These are phyloP conservation scores for Rhododendron henanense DNA, from an alignment of 148 eudicot genomes.

Conservation along the genomic window DNA sequence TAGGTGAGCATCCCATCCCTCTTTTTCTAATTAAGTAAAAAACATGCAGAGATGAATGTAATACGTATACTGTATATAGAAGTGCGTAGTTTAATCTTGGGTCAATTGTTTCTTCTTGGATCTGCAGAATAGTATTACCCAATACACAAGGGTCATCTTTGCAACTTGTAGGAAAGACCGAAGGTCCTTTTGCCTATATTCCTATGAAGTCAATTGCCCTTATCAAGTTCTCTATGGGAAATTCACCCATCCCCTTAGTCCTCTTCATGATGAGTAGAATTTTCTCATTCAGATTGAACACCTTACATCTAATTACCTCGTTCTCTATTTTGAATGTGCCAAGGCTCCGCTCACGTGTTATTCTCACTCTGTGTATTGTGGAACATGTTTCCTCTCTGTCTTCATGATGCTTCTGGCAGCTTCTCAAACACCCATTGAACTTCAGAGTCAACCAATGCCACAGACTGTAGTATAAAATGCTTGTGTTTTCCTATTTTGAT, in stretches of 20 bases:
- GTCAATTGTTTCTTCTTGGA: neutral
- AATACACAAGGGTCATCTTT: neutral
- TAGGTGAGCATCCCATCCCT: neutral
- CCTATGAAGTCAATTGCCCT: neutral
- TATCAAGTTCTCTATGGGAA: neutral
- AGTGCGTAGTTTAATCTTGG: neutral
- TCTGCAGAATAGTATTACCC: neutral
- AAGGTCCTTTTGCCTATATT: neutral
- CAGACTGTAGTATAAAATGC: neutral
- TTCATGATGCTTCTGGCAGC: neutral
- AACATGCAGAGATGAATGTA: neutral
- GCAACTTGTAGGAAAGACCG: neutral
- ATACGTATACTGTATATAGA: neutral
- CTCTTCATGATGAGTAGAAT: neutral
- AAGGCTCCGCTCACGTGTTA: neutral
- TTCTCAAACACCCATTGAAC: neutral
- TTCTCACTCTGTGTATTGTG: neutral
- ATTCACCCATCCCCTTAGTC: neutral
- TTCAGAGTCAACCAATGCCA: neutral
- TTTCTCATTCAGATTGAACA: neutral
- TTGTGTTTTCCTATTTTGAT: neutral
- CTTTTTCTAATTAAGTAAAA: neutral
- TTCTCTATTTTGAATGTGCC: neutral
- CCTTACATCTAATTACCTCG: neutral
- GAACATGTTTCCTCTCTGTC: neutral